phyloP scores from a whole-genome alignment of 177 flowering plant genomes.

The Telopea speciosissima region DNA sequence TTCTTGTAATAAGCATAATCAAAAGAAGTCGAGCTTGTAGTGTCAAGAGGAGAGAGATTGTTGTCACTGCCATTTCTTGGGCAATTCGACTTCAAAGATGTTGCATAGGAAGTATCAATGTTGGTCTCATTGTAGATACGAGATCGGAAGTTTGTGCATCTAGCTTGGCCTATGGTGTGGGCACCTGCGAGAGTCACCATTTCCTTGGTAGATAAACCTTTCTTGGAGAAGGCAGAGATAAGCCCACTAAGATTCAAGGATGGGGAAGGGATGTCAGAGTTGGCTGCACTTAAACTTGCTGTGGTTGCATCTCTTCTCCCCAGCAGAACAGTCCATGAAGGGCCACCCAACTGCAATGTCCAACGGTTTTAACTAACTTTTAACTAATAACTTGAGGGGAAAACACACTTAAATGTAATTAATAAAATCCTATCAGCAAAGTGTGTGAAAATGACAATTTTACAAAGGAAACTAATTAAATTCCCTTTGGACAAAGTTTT shows the following conservation, averaged over 20 bases:
- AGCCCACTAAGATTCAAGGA: conserved; percentile 23
- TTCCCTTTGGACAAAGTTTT: too few species aligned
- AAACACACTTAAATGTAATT: too few species aligned
- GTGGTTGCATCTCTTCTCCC: conserved; percentile 47
- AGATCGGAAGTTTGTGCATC: conserved; percentile 15
- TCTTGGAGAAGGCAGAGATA: conserved; percentile 24
- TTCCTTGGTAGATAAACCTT: conserved; percentile 29
- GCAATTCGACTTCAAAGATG: conserved; percentile 15
- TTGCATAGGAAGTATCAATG: conserved; percentile 14
- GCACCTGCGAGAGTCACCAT: conserved; percentile 39
- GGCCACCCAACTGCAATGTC: conserved; percentile 33
- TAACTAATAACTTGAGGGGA: too few species aligned
- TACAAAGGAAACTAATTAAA: too few species aligned
- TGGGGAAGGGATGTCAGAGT: conserved; percentile 32
- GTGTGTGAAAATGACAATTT: too few species aligned
- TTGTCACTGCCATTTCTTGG: conserved; percentile 20
- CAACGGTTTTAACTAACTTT: background rate
- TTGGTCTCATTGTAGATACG: conserved; percentile 22
- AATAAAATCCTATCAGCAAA: too few species aligned
- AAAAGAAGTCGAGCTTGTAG: conserved; percentile 9
- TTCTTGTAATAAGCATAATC: conserved; percentile 34
- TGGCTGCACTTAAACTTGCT: conserved; percentile 31
- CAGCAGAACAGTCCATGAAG: conserved; percentile 30
- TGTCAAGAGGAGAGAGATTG: conserved; percentile 20
- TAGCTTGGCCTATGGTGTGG: conserved; percentile 26